These are phyloP conservation scores for Solanum lycopersicoides DNA, from an alignment of 257 asterid species.

Conservation along the genomic window DNA sequence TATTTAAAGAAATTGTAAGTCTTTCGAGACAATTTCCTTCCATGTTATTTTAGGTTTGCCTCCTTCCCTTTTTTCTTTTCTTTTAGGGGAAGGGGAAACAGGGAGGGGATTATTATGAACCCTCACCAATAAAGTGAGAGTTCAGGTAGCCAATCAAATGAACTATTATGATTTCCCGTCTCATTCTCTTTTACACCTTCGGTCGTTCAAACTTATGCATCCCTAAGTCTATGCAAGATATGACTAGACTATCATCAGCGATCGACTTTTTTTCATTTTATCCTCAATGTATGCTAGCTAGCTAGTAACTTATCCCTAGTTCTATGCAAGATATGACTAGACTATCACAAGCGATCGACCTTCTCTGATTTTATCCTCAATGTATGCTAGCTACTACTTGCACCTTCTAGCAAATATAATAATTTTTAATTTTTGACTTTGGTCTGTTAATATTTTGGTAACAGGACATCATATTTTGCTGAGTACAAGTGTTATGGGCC, in stretches of 20 bases:
- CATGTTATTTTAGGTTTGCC: neutral
- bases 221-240: neutral
- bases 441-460: neutral
- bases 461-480: constrained; percentile 23
- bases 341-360: neutral
- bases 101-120: neutral
- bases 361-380: neutral
- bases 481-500: constrained; percentile 28
- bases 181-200: neutral
- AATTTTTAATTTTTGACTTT: neutral
- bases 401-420: neutral
- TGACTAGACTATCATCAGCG: neutral
- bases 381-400: neutral
- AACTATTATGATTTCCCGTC: too few relatives aligned
- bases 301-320: neutral
- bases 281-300: neutral
- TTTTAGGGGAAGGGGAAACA: neutral
- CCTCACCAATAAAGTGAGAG: neutral
- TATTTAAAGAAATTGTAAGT: neutral
- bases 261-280: neutral
- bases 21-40: neutral
- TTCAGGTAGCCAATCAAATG: neutral
- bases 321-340: neutral
- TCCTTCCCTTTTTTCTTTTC: neutral
- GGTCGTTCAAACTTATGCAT: neutral